These are phyloP conservation scores for Logfia minima DNA, from an alignment of 129 eudicot genomes.

Conservation along the genomic window DNA sequence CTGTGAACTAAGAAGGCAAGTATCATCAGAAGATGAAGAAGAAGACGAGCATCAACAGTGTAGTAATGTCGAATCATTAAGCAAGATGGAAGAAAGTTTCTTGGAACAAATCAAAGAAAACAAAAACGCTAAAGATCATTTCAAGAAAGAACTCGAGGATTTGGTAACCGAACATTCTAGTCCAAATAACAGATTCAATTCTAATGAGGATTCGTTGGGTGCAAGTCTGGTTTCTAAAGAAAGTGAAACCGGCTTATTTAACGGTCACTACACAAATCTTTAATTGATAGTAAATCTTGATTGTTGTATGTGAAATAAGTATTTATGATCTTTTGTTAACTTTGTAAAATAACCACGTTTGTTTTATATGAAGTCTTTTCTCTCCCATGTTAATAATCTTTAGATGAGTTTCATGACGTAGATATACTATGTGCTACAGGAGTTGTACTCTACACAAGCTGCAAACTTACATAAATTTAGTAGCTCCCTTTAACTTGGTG, in stretches of 20 bases:
- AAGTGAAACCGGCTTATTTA: slow-evolving; percentile 10
- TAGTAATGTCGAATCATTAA: slow-evolving; percentile 51
- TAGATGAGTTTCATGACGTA: neutral
- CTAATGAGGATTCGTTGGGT: slow-evolving; percentile 28
- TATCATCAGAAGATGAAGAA: slow-evolving; percentile 50
- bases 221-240: neutral
- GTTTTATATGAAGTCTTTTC: slow-evolving; percentile 10
- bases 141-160: slow-evolving; percentile 48
- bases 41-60: slow-evolving; percentile 25
- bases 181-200: slow-evolving; percentile 36
- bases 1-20: slow-evolving; percentile 52
- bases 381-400: slow-evolving; percentile 18
- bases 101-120: slow-evolving; percentile 51
- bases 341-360: slow-evolving; percentile 21
- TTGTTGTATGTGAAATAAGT: slow-evolving; percentile 29
- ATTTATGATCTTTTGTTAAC: slow-evolving; percentile 5
- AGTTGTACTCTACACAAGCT: slow-evolving; percentile 8
- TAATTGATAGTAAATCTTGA: slow-evolving; percentile 6
- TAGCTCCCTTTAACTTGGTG: neutral
- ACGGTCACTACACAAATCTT: neutral
- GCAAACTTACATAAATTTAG: neutral
- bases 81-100: slow-evolving; percentile 72
- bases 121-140: slow-evolving; percentile 50
- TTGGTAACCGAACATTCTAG: slow-evolving; percentile 31
- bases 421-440: neutral